Conservation (phyloP, 352 stramenopile genomes). For the Phytopythium ostracodes region DNA sequence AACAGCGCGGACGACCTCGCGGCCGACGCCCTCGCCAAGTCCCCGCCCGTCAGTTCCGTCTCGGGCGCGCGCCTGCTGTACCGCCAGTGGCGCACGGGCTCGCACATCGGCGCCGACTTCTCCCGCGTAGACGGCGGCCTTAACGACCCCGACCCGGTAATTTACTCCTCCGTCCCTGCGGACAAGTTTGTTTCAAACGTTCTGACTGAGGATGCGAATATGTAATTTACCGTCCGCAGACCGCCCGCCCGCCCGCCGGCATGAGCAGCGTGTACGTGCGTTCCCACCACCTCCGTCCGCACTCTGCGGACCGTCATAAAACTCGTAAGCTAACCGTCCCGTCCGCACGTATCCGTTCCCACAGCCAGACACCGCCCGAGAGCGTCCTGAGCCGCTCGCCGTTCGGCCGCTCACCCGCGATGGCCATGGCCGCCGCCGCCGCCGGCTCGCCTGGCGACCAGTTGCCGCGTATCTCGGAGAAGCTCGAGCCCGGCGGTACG, state of each 20-base stretch:
- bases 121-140: slow-evolving; percentile 17
- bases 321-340: background rate
- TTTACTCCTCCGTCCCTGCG: too few species aligned
- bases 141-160: slow-evolving; percentile 4
- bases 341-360: background rate
- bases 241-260: background rate
- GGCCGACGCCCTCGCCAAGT: slow-evolving; percentile 32
- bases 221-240: slow-evolving; percentile 2
- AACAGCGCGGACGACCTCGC: slow-evolving; percentile 71
- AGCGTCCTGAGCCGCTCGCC: slow-evolving; percentile 60
- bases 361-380: slow-evolving; percentile 22
- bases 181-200: background rate
- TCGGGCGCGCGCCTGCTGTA: slow-evolving; percentile 74
- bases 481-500: slow-evolving; percentile 29
- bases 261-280: slow-evolving; percentile 64
- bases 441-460: slow-evolving; percentile 22
- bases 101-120: slow-evolving; percentile 37
- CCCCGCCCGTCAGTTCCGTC: slow-evolving; percentile 42
- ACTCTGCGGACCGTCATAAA: too few species aligned
- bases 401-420: slow-evolving; percentile 31
- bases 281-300: background rate
- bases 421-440: slow-evolving; percentile 5
- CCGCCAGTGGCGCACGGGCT: slow-evolving; percentile 71
- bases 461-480: slow-evolving; percentile 67
- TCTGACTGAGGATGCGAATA: background rate